Percentiles rank a stretch among this genome's conserved stretches.
Conservation (phyloP, 2,329 filamentous ascomycete species). For the Cercospora zeae-maydis region DNA sequence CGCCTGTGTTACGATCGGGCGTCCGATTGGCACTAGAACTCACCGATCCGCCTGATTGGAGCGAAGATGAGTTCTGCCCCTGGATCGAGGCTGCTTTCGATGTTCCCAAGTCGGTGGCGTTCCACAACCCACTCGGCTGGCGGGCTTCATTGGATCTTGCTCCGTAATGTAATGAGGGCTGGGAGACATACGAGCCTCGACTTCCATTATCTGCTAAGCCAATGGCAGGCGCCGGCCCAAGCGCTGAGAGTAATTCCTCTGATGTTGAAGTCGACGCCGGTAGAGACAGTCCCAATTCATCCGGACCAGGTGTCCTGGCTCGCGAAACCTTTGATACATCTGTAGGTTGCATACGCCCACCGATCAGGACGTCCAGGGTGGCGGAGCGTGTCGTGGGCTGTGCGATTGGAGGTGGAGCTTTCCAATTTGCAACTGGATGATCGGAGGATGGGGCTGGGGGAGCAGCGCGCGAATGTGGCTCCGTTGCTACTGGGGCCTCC, state of each 20-base stretch:
- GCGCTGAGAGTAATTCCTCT: conserved; percentile 25
- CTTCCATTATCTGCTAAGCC: not conserved
- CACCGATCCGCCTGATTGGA: not conserved
- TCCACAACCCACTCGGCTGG: not conserved
- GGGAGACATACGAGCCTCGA: not conserved
- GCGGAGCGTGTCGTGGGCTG: not conserved
- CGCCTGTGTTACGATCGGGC: not conserved
- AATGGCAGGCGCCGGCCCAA: conserved; percentile 22
- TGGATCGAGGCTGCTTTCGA: not conserved
- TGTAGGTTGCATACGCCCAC: conserved; percentile 12
- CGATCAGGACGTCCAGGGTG: conserved; percentile 13
- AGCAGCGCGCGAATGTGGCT: not conserved
- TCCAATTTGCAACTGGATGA: not conserved
- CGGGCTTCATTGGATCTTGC: not conserved
- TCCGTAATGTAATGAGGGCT: not conserved
- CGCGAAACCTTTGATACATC: conserved; percentile 20
- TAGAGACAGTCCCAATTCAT: conserved; percentile 22
- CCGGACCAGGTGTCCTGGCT: conserved; percentile 16
- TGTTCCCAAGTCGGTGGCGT: not conserved
- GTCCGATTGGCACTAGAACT: not conserved
- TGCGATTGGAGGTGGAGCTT: not conserved
- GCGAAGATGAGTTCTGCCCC: not conserved
- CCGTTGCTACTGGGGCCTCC: not conserved
- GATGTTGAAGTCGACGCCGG: conserved; percentile 22
- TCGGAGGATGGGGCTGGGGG: not conserved